Evolutionary conservation across 495 filamentous ascomycete genomes (phyloP).

Genomic region (Penicillium cataractarum): DNA sequence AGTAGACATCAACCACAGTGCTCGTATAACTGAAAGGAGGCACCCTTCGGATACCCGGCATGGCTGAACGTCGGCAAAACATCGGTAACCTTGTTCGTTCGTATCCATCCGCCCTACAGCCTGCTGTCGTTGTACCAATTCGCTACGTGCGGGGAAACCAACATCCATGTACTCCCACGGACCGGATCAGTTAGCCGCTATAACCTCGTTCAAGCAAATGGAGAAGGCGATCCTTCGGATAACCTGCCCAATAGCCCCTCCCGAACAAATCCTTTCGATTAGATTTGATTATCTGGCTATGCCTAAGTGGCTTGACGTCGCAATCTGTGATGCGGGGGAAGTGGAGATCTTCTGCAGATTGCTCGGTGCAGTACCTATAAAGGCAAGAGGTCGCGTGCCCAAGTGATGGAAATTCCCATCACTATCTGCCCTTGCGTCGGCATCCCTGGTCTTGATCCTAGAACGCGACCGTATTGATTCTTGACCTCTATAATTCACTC

Average conservation of each 20-base stretch:
- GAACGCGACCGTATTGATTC: neutral
- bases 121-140: neutral
- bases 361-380: neutral
- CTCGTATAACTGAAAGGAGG: neutral
- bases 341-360: neutral
- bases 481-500: neutral
- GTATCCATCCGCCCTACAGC: neutral
- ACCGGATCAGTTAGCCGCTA: neutral
- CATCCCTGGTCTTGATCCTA: neutral
- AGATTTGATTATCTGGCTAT: neutral
- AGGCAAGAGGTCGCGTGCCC: conserved; percentile 3
- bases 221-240: neutral
- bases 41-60: neutral
- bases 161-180: neutral
- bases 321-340: conserved; percentile 5
- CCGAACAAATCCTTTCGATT: neutral
- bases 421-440: neutral
- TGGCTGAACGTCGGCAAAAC: neutral
- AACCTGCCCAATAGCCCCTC: neutral
- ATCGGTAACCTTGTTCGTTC: neutral
- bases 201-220: neutral
- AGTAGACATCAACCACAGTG: neutral
- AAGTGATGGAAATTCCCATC: neutral
- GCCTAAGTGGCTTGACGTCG: neutral
- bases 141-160: neutral